Conservation (phyloP, 768 basidiomycete species). For the Pulveroboletus sp. region DNA sequence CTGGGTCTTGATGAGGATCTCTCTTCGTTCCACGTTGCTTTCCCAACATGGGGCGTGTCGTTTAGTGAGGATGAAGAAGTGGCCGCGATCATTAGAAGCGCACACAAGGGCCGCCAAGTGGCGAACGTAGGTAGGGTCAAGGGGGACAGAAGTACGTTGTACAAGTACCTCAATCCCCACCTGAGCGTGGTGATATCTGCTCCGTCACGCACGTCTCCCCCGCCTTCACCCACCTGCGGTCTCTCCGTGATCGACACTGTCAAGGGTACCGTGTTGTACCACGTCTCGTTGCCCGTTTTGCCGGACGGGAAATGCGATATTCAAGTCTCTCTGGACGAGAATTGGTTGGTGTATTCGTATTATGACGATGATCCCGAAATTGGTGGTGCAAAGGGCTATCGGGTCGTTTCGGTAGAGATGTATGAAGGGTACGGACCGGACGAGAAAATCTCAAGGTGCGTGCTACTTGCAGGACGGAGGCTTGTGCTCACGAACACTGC, state of each 20-base stretch:
- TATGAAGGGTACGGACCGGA: constrained; percentile 75
- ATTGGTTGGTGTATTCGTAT: constrained; percentile 91
- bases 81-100: constrained; percentile 46
- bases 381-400: constrained; percentile 60
- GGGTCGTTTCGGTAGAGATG: constrained; percentile 80
- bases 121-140: constrained; percentile 83
- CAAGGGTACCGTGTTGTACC: constrained; percentile 77
- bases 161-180: constrained; percentile 92
- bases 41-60: constrained; percentile 64
- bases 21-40: constrained; percentile 47
- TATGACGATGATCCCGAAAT: constrained; percentile 58
- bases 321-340: constrained; percentile 72
- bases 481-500: neutral
- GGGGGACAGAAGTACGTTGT: constrained; percentile 84
- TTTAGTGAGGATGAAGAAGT: constrained; percentile 58
- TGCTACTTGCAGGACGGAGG: neutral
- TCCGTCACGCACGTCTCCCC: constrained; percentile 14
- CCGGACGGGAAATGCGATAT: constrained; percentile 56
- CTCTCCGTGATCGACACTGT: constrained; percentile 78
- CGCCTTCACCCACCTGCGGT: constrained; percentile 42
- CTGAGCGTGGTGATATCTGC: constrained; percentile 65
- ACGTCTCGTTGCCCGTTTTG: constrained; percentile 50
- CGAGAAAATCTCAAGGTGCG: constrained; percentile 71
- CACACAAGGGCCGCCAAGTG: constrained; percentile 44
- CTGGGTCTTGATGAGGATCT: constrained; percentile 41